These are phyloP conservation scores for Kurtzmaniella natalensis DNA, from an alignment of 1,139 yeast genomes.

Conservation along the genomic window DNA sequence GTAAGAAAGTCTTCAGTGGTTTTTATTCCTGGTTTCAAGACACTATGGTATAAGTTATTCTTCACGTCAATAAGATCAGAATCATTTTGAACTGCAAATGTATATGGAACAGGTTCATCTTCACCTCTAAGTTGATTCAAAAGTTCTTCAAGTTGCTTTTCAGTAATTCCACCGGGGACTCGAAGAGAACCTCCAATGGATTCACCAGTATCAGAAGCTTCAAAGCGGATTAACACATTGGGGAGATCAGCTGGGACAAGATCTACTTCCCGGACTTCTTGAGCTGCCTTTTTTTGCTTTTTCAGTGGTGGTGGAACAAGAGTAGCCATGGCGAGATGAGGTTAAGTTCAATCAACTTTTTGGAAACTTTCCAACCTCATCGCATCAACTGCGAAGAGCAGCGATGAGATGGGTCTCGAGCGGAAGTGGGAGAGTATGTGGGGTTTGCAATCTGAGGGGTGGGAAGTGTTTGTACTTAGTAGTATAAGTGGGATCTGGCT, in stretches of 20 bases:
- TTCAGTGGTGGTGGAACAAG: constrained; percentile 91
- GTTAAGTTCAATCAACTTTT: too few species aligned
- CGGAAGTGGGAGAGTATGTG: too few species aligned
- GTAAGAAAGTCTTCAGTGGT: constrained; percentile 93
- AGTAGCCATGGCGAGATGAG: constrained; percentile 95
- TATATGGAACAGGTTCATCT: constrained; percentile 88
- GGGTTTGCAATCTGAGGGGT: too few species aligned
- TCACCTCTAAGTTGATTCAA: constrained; percentile 68
- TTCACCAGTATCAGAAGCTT: constrained; percentile 94
- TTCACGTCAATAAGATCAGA: constrained; percentile 61
- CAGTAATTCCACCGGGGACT: constrained; percentile 88
- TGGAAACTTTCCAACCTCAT: too few species aligned
- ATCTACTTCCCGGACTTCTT: constrained; percentile 71
- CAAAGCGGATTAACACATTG: constrained; percentile 81
- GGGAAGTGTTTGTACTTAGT: too few species aligned
- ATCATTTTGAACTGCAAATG: constrained; percentile 59
- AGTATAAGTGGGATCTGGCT: too few species aligned
- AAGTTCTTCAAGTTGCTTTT: constrained; percentile 82
- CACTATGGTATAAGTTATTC: constrained; percentile 71
- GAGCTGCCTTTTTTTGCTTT: constrained; percentile 81
- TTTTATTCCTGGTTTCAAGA: constrained; percentile 80
- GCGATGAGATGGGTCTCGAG: constrained; percentile 1
- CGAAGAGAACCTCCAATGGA: constrained; percentile 78
- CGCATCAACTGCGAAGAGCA: neutral
- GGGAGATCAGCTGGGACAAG: constrained; percentile 77